Evolutionary conservation across 139 green algal species (phyloP), one percentile per base, ranked within the genome.

Genomic region (Chlamydomonas sphaeroides): DNA sequence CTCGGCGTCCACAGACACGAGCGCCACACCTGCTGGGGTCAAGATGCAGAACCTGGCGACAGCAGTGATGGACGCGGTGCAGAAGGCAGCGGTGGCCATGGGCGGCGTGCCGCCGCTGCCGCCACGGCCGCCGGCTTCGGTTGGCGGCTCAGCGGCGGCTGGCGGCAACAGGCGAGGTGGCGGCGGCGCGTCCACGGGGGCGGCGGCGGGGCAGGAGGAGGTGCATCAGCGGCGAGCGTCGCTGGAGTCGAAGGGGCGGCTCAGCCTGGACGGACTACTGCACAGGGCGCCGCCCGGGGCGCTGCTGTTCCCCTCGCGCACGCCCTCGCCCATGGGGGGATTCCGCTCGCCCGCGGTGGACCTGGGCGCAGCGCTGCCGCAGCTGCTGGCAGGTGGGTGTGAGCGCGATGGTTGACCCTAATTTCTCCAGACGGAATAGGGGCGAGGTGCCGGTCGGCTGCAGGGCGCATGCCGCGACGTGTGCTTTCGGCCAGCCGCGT

Each of bases 11-110:
- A 8, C 56, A 33, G 30, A 15, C 33, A n/a, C 30, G 48, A 66
- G 56, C 56, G 26, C 7, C 42, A 82, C 75, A 6, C 75, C 75
- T 7, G 75, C 62, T 6, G 32, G 38, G 8, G 42, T 82, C 1
- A 82, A 82, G 62, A 82, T 82, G 33, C 42, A 72, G n/a, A 72
- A 71, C 42, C 26, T 82, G 42, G 75, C 75, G 5, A 20, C 39
- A 11, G 61, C 75, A 23, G 75, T 18, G 3, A 42, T 15, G 14
- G 45, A 63, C 15, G 59, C 59, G 0, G 75, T 82, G 8, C 75
- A 65, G 32, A 41, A 45, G 15, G 75, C 41, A 5, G 35, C 61
- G 7, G 41, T 73, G 25, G 45, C 39, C 11, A 62, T 82, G 75
- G 45, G 59, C 5, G 61, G 75, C 6, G 41, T 33, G 23, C 61